phyloP scores from a whole-genome alignment of 495 filamentous ascomycete genomes.

The Niebla homalea region DNA sequence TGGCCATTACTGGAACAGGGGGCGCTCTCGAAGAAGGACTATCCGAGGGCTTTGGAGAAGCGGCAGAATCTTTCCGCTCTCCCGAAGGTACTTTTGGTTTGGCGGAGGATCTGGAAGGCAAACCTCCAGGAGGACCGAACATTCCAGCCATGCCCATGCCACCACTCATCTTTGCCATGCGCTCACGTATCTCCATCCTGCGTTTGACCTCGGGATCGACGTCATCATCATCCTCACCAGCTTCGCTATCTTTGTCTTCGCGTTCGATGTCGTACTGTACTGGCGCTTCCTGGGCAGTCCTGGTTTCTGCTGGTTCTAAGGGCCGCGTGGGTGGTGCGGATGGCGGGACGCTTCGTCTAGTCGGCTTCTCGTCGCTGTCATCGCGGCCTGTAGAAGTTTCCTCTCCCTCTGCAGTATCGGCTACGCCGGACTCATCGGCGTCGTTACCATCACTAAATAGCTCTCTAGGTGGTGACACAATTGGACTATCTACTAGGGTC shows the following conservation, averaged over 20 bases:
- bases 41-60: slow-evolving; percentile 34
- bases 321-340: slow-evolving; percentile 9
- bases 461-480: slow-evolving; percentile 34
- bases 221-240: slow-evolving; percentile 80
- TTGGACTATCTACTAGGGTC: slow-evolving; percentile 29
- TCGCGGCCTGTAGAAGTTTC: slow-evolving; percentile 63
- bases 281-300: slow-evolving; percentile 19
- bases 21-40: slow-evolving; percentile 41
- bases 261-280: slow-evolving; percentile 34
- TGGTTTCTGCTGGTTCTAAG: slow-evolving; percentile 13
- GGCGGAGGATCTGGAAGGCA: slow-evolving; percentile 38
- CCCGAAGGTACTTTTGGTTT: slow-evolving; percentile 43
- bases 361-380: slow-evolving; percentile 49
- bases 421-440: slow-evolving; percentile 77
- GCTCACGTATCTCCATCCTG: slow-evolving; percentile 75
- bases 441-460: slow-evolving; percentile 70
- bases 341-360: slow-evolving; percentile 13
- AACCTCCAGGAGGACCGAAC: slow-evolving; percentile 67
- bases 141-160: slow-evolving; percentile 96
- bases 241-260: slow-evolving; percentile 47
- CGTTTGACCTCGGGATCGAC: slow-evolving; percentile 79
- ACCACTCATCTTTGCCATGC: slow-evolving; percentile 97
- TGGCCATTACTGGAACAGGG: slow-evolving; percentile 64
- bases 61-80: slow-evolving; percentile 47
- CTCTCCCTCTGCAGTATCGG: slow-evolving; percentile 72